These are phyloP conservation scores for Penicillium sp. DNA, from an alignment of 2,329 filamentous ascomycete species.

Conservation along the genomic window DNA sequence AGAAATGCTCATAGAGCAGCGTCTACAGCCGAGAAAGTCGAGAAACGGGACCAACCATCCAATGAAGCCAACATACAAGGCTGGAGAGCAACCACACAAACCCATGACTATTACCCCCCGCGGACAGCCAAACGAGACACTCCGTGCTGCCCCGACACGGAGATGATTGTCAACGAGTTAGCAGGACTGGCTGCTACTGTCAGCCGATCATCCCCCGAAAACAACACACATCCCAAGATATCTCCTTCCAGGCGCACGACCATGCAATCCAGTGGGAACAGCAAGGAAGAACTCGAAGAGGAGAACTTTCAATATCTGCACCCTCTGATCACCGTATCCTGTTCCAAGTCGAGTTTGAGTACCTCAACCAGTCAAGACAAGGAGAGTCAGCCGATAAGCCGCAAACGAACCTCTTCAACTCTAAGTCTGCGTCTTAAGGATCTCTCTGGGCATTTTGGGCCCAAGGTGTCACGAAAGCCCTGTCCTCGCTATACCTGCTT, in stretches of 20 bases:
- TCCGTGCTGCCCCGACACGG: constrained; percentile 10
- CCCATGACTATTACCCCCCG: constrained; percentile 1
- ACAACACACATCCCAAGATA: neutral
- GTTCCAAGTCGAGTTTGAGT: neutral
- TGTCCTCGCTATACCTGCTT: constrained; percentile 18
- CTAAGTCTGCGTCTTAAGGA: constrained; percentile 17
- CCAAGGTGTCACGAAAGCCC: constrained; percentile 10
- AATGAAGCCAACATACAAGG: neutral
- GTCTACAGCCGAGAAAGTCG: neutral
- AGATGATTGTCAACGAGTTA: constrained; percentile 10
- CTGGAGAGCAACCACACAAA: neutral
- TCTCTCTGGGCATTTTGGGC: constrained; percentile 7
- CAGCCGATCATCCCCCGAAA: constrained; percentile 5
- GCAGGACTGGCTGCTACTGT: constrained; percentile 11
- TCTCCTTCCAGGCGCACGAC: constrained; percentile 2
- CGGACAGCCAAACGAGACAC: constrained; percentile 1
- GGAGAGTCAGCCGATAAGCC: constrained; percentile 2
- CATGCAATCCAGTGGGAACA: neutral
- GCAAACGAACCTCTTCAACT: constrained; percentile 17
- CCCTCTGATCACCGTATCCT: constrained; percentile 20
- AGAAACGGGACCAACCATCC: neutral
- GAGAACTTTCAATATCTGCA: constrained; percentile 20
- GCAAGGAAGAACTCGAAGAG: constrained; percentile 7
- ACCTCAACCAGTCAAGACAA: neutral
- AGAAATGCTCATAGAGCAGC: neutral